Conservation (phyloP, 257 asterid species). For the Prunella vulgaris region DNA sequence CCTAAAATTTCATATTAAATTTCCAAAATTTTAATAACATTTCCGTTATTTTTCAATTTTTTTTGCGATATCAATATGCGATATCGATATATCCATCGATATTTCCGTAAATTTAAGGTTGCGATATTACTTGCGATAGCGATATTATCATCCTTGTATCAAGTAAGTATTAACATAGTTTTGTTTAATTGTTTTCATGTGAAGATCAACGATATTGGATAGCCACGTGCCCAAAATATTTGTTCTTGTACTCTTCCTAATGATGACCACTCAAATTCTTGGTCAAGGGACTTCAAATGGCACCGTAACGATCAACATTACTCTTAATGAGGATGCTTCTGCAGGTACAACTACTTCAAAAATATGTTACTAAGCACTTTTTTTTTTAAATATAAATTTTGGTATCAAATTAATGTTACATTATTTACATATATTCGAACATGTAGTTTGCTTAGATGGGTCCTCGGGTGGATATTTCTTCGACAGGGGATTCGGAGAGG, state of each 20-base stretch:
- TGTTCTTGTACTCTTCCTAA: background rate
- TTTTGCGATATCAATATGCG: too few relatives aligned
- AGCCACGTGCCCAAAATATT: background rate
- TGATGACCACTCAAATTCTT: background rate
- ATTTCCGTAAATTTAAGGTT: too few relatives aligned
- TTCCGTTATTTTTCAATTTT: too few relatives aligned
- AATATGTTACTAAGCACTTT: too few relatives aligned
- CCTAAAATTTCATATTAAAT: too few relatives aligned
- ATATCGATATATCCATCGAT: too few relatives aligned
- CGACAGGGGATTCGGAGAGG: background rate
- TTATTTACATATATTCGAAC: background rate
- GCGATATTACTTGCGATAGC: too few relatives aligned
- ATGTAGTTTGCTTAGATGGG: background rate
- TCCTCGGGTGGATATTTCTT: background rate
- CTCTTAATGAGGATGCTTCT: background rate
- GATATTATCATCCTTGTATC: too few relatives aligned
- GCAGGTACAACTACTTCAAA: background rate
- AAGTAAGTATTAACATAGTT: background rate
- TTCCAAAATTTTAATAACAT: too few relatives aligned
- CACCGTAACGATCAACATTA: background rate
- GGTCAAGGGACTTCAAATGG: background rate
- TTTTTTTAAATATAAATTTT: too few relatives aligned
- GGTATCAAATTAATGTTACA: too few relatives aligned
- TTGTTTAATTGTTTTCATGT: background rate
- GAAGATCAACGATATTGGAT: background rate